Evolutionary conservation across 495 filamentous ascomycete genomes (phyloP), one percentile per base, ranked within the genome.

Genomic region (Daldinia caldariorum): DNA sequence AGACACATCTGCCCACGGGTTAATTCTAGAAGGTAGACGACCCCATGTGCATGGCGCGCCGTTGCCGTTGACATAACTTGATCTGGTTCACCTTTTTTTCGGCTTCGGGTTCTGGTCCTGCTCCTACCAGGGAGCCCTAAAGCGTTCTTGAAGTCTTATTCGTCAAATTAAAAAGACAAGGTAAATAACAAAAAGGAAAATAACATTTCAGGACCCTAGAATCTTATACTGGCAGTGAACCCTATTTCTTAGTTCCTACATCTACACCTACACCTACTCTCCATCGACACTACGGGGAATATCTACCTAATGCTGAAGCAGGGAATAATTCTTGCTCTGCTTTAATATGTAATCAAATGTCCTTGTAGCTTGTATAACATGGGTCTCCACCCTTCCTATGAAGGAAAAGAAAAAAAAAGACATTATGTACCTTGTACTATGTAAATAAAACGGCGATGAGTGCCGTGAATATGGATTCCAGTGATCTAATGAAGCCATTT

Each of bases 1-100:
- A 57, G 69, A 71, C 69, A 71, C 2, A 45, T n/a, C 43, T 37
- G 16, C 54, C 16, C 26, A 71, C 37, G 37, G 63, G 26, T 58
- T 35, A 43, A 67, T 71, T 66, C 63, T 45, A 71, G 63, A 63
- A 55, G 26, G 55, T 29, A 56, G 43, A 61, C 20, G 49, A 32
- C 51, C 53, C 53, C 29, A 1, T 56, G 37, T 31, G 43, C 53
- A 13, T 20, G 39, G 53, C 41, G 18, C 38, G 39, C 54, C 9
- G 34, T 8, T 59, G 22, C 35, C n/a, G 35, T 50, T 41, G 50
- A 26, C 26, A 26, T 26, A 26, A 38, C 41, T 69, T 45, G 31
- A 59, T 59, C 49, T 37, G 53, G 37, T 16, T 37, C 45, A 20
- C 18, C 34, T 47, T 66, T 47, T 66, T 45, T 43, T 41, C 32